Conservation (phyloP, 768 basidiomycete species). For the Coprinopsis strossmayeri region DNA sequence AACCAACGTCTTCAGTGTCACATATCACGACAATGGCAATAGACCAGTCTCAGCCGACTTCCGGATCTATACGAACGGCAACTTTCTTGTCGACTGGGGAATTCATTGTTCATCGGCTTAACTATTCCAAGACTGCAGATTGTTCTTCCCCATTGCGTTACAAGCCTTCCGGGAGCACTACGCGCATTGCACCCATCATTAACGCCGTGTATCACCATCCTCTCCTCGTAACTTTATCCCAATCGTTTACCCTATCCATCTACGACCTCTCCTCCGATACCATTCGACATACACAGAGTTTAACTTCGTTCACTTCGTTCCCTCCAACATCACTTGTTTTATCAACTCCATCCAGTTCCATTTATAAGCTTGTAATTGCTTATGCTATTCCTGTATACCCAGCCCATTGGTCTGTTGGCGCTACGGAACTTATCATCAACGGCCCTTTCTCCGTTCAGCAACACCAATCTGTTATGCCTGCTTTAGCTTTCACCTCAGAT, state of each 20-base stretch:
- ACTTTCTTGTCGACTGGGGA: conserved; percentile 66
- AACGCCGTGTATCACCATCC: conserved; percentile 77
- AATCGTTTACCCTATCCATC: conserved; percentile 60
- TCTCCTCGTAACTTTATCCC: conserved; percentile 64
- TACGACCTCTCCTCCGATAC: conserved; percentile 57
- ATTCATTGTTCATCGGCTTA: conserved; percentile 52
- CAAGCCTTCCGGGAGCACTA: conserved; percentile 33
- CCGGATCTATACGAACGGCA: conserved; percentile 39
- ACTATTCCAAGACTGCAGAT: conserved; percentile 34
- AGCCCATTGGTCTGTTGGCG: conserved; percentile 72
- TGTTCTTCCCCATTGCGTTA: conserved; percentile 43
- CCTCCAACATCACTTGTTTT: conserved; percentile 79
- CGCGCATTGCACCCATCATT: conserved; percentile 40
- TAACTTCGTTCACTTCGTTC: conserved; percentile 72
- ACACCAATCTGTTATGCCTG: conserved; percentile 14
- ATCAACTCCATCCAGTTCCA: conserved; percentile 48
- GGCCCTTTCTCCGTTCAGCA: conserved; percentile 17
- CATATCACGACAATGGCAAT: conserved; percentile 62
- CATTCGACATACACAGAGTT: conserved; percentile 54
- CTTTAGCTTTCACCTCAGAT: conserved; percentile 18
- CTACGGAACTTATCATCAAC: conserved; percentile 69
- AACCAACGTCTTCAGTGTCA: conserved; percentile 26
- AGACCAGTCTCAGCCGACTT: conserved; percentile 62
- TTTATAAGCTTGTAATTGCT: conserved; percentile 68
- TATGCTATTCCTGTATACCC: conserved; percentile 79